phyloP scores from a whole-genome alignment of 768 basidiomycete genomes.

The Suillus paluster region DNA sequence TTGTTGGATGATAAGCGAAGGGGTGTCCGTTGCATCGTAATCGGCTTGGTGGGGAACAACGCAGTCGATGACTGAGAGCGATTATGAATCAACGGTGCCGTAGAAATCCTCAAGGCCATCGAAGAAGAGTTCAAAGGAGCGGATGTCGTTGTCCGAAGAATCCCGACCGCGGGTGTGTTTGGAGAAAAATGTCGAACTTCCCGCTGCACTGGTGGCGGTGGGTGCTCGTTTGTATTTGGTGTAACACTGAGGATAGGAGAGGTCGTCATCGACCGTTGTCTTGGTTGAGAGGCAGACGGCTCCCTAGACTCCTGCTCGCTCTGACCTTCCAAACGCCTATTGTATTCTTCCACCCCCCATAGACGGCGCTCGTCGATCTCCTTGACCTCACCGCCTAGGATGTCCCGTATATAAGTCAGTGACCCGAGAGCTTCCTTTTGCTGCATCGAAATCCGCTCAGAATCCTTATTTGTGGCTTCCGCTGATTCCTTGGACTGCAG shows the following conservation, averaged over 20 bases:
- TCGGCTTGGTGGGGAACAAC: slow-evolving; percentile 12
- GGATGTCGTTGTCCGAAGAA: slow-evolving; percentile 24
- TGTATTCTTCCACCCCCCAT: slow-evolving; percentile 55
- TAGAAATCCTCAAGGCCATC: slow-evolving; percentile 14
- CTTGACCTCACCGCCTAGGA: slow-evolving; percentile 57
- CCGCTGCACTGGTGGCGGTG: slow-evolving; percentile 12
- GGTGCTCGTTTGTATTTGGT: slow-evolving; percentile 5
- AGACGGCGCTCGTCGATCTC: slow-evolving; percentile 71
- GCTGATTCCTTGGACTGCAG: slow-evolving; percentile 56
- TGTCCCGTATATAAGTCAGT: slow-evolving; percentile 76
- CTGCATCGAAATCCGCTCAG: slow-evolving; percentile 45
- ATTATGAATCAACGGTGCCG: slow-evolving; percentile 9
- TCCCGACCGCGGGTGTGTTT: slow-evolving; percentile 20
- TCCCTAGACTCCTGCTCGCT: slow-evolving; percentile 27
- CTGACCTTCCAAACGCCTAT: slow-evolving; percentile 40
- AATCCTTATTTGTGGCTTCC: slow-evolving; percentile 47
- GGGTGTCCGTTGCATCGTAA: slow-evolving; percentile 23
- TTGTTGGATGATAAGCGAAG: slow-evolving; percentile 32
- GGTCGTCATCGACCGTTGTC: slow-evolving; percentile 47
- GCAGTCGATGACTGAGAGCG: slow-evolving; percentile 23
- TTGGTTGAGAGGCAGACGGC: slow-evolving; percentile 38
- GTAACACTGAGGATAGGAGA: slow-evolving; percentile 44
- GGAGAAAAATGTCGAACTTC: slow-evolving; percentile 21
- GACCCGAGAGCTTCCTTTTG: slow-evolving; percentile 73
- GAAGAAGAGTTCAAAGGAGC: slow-evolving; percentile 10